Conservation (phyloP, 352 stramenopile species). For the Thalassiosira exigua region DNA sequence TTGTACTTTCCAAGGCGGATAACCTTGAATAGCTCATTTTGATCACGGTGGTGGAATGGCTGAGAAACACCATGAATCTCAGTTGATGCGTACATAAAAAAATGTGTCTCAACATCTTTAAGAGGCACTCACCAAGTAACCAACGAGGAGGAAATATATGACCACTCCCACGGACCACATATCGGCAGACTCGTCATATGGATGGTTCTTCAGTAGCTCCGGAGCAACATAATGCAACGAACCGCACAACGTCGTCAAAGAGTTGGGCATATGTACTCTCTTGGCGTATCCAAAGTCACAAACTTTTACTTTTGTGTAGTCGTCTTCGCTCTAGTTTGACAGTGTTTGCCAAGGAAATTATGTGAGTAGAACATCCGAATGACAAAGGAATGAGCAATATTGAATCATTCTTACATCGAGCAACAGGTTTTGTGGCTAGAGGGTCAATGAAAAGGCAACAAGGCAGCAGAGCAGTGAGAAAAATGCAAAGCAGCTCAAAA, state of each 20-base stretch:
- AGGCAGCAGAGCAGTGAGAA: too few species aligned
- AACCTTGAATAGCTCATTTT: slow-evolving; percentile 78
- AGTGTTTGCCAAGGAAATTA: too few species aligned
- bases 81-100: too few species aligned
- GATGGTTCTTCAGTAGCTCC: slow-evolving; percentile 69
- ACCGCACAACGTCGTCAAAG: slow-evolving; percentile 65
- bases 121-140: too few species aligned
- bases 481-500: slow-evolving; percentile 88
- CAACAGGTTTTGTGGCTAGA: slow-evolving; percentile 29
- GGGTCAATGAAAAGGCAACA: too few species aligned
- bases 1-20: slow-evolving; percentile 75
- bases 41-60: slow-evolving; percentile 67
- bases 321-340: too few species aligned
- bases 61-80: too few species aligned
- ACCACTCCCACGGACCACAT: slow-evolving; percentile 81
- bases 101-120: too few species aligned
- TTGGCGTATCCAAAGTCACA: slow-evolving; percentile 78
- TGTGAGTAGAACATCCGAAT: too few species aligned
- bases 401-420: slow-evolving; percentile 18
- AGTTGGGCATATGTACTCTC: slow-evolving; percentile 40
- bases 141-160: slow-evolving; percentile 66
- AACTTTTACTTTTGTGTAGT: slow-evolving; percentile 59
- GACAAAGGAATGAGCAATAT: too few species aligned
- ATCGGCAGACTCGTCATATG: slow-evolving; percentile 71
- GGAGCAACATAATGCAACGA: slow-evolving; percentile 78